phyloP scores from a whole-genome alignment of 768 basidiomycete species.

The Suillus luteus region DNA sequence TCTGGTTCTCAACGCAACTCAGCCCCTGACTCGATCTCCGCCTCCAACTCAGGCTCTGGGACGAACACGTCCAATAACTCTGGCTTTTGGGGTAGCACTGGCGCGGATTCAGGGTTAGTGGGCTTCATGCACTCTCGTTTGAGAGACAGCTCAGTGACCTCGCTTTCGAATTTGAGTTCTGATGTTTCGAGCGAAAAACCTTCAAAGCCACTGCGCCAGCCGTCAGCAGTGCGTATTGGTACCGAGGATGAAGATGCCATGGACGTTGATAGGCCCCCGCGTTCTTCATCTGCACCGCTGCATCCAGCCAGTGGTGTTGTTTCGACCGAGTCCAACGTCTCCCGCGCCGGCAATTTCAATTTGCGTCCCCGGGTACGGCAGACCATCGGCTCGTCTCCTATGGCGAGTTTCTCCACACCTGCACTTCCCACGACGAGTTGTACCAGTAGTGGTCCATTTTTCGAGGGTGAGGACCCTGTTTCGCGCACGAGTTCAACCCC shows the following conservation, averaged over 20 bases:
- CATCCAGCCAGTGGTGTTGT: conserved; percentile 7
- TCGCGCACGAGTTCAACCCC: conserved; percentile 18
- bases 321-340: neutral
- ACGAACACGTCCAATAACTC: conserved; percentile 28
- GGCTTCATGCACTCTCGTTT: conserved; percentile 25
- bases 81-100: conserved; percentile 22
- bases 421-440: conserved; percentile 11
- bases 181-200: conserved; percentile 19
- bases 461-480: conserved; percentile 13
- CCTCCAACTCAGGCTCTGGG: conserved; percentile 20
- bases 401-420: conserved; percentile 26
- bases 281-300: conserved; percentile 23
- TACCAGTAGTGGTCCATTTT: neutral
- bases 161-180: conserved; percentile 26
- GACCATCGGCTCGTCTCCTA: conserved; percentile 19
- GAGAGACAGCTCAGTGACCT: conserved; percentile 31
- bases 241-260: conserved; percentile 21
- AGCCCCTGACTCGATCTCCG: conserved; percentile 28
- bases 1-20: conserved; percentile 14
- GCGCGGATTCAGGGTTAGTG: conserved; percentile 9
- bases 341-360: neutral
- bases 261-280: conserved; percentile 29
- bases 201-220: conserved; percentile 12
- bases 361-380: conserved; percentile 7
- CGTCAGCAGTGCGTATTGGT: conserved; percentile 12